Percentiles rank a stretch among this genome's conserved stretches.
These are phyloP conservation scores for Tolypocladium tundrense DNA, from an alignment of 2,329 filamentous ascomycete species.

Conservation along the genomic window DNA sequence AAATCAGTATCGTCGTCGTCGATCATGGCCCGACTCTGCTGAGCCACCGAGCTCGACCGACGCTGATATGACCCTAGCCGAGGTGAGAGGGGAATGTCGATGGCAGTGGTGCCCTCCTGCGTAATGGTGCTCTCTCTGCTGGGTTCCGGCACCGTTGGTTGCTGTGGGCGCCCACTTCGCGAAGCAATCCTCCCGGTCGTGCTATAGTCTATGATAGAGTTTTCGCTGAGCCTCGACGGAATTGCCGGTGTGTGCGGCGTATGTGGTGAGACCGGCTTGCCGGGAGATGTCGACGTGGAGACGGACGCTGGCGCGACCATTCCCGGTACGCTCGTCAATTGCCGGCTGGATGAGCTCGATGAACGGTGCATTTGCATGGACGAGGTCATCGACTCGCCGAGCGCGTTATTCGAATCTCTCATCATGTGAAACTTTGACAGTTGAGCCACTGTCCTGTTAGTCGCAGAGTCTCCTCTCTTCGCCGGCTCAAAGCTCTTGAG, in stretches of 20 bases:
- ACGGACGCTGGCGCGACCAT: constrained; percentile 65
- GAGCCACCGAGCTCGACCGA: constrained; percentile 60
- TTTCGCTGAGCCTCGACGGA: constrained; percentile 84
- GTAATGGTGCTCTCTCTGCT: constrained; percentile 29
- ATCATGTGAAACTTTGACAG: constrained; percentile 79
- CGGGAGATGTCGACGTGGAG: constrained; percentile 80
- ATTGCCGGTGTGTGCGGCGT: constrained; percentile 91
- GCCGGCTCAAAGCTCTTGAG: constrained; percentile 64
- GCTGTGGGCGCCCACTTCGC: constrained; percentile 14
- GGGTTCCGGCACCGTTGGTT: constrained; percentile 16
- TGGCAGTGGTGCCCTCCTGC: constrained; percentile 50
- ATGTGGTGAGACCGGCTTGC: constrained; percentile 80
- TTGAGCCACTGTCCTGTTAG: constrained; percentile 67
- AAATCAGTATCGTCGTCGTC: constrained; percentile 53
- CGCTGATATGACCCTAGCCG: constrained; percentile 45
- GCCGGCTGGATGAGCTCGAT: constrained; percentile 59
- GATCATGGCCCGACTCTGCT: constrained; percentile 43
- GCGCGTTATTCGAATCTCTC: constrained; percentile 76
- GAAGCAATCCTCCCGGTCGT: constrained; percentile 18
- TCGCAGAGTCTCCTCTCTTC: constrained; percentile 57
- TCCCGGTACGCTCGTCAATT: constrained; percentile 49
- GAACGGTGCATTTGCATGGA: constrained; percentile 79
- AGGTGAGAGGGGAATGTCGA: constrained; percentile 65
- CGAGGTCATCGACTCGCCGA: constrained; percentile 89
- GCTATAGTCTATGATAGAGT: constrained; percentile 52